Conservation (phyloP, 2,329 filamentous ascomycete genomes). For the Metarhizium humberi region DNA sequence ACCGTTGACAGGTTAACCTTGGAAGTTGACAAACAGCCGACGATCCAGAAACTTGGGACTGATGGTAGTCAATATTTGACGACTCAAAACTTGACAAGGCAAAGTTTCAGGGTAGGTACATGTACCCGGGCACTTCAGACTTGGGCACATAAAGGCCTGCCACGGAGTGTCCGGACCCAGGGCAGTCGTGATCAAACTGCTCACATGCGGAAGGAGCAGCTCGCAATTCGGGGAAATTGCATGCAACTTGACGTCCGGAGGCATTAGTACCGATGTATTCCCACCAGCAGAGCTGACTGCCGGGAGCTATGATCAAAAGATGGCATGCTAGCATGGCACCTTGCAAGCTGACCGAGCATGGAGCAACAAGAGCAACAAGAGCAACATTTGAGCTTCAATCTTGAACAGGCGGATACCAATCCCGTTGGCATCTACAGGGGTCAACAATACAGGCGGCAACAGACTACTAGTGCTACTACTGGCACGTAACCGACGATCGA, state of each 20-base stretch:
- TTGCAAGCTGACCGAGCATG: not conserved
- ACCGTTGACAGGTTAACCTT: too few species aligned
- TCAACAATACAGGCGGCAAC: too few species aligned
- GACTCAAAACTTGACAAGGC: not conserved
- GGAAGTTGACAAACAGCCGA: not conserved
- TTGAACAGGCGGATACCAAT: not conserved
- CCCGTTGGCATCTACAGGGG: too few species aligned
- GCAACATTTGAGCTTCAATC: not conserved
- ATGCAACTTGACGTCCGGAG: too few species aligned
- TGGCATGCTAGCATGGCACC: not conserved
- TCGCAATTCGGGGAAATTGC: too few species aligned
- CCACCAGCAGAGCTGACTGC: too few species aligned
- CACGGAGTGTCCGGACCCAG: too few species aligned
- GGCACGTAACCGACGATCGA: not conserved
- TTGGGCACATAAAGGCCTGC: not conserved
- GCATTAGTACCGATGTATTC: too few species aligned
- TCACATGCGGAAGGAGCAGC: not conserved
- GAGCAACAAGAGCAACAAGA: too few species aligned
- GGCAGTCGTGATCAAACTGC: too few species aligned
- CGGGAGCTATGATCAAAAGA: too few species aligned
- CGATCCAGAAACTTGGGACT: not conserved
- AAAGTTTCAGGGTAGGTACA: not conserved
- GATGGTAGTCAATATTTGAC: not conserved
- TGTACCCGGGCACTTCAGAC: not conserved
- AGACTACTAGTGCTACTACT: too few species aligned